Evolutionary conservation across 148 eudicot genomes (phyloP), one percentile per base, ranked within the genome.

Genomic region (Cornus florida): DNA sequence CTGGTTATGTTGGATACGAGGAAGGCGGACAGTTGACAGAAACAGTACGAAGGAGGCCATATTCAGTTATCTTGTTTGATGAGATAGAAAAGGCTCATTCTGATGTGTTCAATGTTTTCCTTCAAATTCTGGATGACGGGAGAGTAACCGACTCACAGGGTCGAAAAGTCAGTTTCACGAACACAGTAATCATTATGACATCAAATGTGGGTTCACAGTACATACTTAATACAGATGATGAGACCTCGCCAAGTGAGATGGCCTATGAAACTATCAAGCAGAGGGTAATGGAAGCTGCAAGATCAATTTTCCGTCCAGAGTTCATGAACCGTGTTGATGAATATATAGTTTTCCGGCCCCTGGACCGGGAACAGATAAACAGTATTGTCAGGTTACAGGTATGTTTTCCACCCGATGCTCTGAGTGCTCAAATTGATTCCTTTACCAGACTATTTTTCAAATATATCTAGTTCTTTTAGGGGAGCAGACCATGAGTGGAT

Each of bases 181-280:
- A 95, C 76, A 78, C 92, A 23, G 95, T 95, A 60, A 89, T 95
- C 79, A 95, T 95, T 72, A 95, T 95, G 99, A 95, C 99, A 10
- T 93, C 98, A 23, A 95, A 95, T 85, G 97, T 93, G 31, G 99
- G 99, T n/a, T 95, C 99, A 2, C 99, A 95, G 69, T 93, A 92
- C 77, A 93, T 95, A 72, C 85, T 95, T 4, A 88, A 91, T 73
- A 84, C 89, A 7, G 95, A 95, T 35, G 93, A 91, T 41, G 92
- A 93, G 50, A 77, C 79, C 35, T 69, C 60, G 39, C 77, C 92
- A 4, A 89, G 87, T 82, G 97, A 91, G 79, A 76, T 43, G 70
- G 86, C 86, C 16, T 95, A 96, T 79, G 97, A 96, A 66, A 90
- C 87, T 57, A 95, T 93, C 69, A 95, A 95, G 84, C 80, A 78